Conservation (phyloP, 108 stramenopile species). For the Cyclotella atomus region DNA sequence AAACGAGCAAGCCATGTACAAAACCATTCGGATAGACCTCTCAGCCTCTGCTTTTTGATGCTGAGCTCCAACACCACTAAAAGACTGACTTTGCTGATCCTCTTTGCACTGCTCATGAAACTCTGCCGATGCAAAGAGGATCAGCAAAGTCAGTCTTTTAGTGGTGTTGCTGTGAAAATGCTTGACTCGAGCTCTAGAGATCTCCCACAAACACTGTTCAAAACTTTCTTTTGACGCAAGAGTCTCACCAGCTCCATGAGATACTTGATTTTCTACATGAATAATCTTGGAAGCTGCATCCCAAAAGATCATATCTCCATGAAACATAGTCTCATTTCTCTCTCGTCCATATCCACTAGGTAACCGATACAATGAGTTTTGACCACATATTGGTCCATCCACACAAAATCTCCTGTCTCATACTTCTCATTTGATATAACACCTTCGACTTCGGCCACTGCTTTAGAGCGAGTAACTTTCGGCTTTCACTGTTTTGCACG, state of each 20-base stretch:
- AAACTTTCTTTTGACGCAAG: slow-evolving; percentile 8
- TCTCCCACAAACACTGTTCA: slow-evolving; percentile 14
- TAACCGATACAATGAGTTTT: slow-evolving; percentile 35
- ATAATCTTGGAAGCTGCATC: slow-evolving; percentile 29
- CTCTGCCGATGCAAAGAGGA: slow-evolving; percentile 19
- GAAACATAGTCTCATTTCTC: neutral
- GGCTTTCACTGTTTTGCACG: neutral
- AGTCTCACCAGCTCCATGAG: slow-evolving; percentile 25
- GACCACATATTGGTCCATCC: no score
- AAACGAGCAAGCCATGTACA: slow-evolving; percentile 35
- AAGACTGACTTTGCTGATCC: slow-evolving; percentile 30
- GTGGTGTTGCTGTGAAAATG: slow-evolving; percentile 37
- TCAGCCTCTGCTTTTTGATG: slow-evolving; percentile 66
- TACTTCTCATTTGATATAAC: neutral
- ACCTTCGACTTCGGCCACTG: neutral
- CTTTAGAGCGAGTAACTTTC: neutral
- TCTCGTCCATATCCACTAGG: slow-evolving; percentile 40
- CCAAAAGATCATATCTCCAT: slow-evolving; percentile 52
- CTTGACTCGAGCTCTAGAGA: slow-evolving; percentile 15
- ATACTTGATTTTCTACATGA: slow-evolving; percentile 19
- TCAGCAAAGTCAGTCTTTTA: no score
- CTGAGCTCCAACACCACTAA: slow-evolving; percentile 58
- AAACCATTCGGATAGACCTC: slow-evolving; percentile 45
- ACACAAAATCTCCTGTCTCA: neutral
- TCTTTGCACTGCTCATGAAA: slow-evolving; percentile 11